A percentile compares a stretch with the other conserved stretches of the same genome.
Conservation (phyloP, 73 alveolate species). For the Paramecium octaurelia region DNA sequence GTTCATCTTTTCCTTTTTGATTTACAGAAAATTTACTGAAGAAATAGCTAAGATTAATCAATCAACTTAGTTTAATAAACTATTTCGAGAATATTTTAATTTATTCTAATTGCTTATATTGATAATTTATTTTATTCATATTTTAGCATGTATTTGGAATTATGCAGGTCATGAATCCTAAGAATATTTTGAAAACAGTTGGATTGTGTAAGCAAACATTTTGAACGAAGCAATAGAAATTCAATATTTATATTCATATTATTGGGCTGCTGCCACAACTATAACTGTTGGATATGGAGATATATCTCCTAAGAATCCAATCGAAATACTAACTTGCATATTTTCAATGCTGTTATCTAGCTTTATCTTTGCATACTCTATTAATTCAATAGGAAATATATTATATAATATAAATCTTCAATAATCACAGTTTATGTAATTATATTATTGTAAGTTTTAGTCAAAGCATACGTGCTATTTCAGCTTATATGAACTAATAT, state of each 20-base stretch:
- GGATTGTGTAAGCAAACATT: background rate
- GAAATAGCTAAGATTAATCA: background rate
- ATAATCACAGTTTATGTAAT: background rate
- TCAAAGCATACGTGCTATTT: background rate
- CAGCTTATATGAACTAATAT: background rate
- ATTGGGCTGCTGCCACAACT: background rate
- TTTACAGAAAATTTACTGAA: background rate
- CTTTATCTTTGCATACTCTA: background rate
- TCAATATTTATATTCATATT: conserved; percentile 10
- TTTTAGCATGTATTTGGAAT: conserved; percentile 8
- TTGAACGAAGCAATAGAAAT: background rate
- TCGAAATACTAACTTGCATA: background rate
- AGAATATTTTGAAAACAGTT: background rate
- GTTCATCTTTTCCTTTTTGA: background rate
- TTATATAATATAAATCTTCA: background rate
- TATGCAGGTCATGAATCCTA: background rate
- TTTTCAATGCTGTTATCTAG: background rate
- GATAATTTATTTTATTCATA: background rate
- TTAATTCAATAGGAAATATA: conserved; percentile 8
- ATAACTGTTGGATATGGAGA: conserved; percentile 25
- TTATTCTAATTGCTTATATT: background rate
- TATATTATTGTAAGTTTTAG: background rate
- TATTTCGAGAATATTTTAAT: background rate
- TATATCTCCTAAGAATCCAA: background rate
- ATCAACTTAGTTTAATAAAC: background rate